phyloP scores from a whole-genome alignment of 352 stramenopile genomes.

The Plasmopara muralis region DNA sequence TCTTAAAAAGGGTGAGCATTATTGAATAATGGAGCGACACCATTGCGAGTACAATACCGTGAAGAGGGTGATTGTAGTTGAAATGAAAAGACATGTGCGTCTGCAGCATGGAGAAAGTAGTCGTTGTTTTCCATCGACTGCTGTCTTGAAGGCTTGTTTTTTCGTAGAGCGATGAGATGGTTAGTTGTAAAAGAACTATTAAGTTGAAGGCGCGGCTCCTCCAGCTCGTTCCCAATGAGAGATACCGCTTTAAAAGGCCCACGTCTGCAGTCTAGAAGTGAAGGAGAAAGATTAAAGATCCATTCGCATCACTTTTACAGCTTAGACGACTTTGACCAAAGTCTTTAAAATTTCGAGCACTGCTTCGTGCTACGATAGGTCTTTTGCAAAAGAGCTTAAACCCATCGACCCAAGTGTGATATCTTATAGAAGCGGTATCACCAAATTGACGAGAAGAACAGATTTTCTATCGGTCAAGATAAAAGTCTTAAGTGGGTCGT shows the following conservation, averaged over 20 bases:
- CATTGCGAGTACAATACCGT: neutral
- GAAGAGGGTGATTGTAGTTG: neutral
- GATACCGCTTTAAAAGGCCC: neutral
- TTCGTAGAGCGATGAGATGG: neutral
- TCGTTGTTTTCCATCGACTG: neutral
- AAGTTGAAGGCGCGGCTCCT: neutral
- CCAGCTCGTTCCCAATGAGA: neutral
- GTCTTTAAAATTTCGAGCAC: neutral
- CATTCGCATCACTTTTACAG: neutral
- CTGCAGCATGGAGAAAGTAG: neutral
- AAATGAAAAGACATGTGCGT: neutral
- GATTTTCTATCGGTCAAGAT: neutral
- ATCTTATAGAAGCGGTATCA: neutral
- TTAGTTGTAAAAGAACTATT: neutral
- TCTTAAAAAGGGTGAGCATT: neutral
- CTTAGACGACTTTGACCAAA: neutral
- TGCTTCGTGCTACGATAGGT: neutral
- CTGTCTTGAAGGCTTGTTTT: neutral
- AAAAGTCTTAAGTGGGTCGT: conserved; percentile 4
- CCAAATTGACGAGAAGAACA: conserved; percentile 2
- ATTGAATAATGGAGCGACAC: neutral
- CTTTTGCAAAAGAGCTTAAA: conserved; percentile 1
- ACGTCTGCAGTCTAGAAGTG: neutral
- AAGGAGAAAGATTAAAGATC: neutral
- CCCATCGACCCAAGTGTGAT: neutral